Percentiles rank a stretch among this genome's conserved stretches.
phyloP scores from a whole-genome alignment of 768 basidiomycete genomes.

The Strobilomyces dryophilus region DNA sequence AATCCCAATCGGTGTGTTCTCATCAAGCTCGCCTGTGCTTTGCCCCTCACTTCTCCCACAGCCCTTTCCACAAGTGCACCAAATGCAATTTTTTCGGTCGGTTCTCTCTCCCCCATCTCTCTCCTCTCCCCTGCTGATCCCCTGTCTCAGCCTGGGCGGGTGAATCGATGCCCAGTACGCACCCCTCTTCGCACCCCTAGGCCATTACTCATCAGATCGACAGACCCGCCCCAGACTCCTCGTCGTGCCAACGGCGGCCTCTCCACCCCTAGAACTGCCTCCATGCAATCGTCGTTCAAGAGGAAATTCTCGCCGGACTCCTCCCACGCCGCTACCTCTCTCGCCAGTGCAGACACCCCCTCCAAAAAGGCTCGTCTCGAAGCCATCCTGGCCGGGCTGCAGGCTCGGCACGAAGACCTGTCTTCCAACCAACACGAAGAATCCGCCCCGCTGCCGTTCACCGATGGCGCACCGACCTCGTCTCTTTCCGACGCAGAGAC shows the following conservation, averaged over 20 bases:
- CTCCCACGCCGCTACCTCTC: not conserved
- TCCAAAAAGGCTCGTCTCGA: slow-evolving; percentile 1
- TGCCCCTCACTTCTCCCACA: not conserved
- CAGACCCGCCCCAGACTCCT: not conserved
- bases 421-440: not conserved
- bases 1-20: slow-evolving; percentile 37
- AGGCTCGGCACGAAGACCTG: not conserved
- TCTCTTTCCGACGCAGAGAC: not conserved
- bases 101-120: not conserved
- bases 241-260: slow-evolving; percentile 3
- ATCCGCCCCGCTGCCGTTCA: slow-evolving; percentile 15
- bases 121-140: not conserved
- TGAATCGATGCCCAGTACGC: slow-evolving; percentile 18
- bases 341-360: not conserved
- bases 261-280: not conserved
- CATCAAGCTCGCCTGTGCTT: not conserved
- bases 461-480: not conserved
- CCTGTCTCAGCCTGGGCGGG: slow-evolving; percentile 31
- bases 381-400: slow-evolving; percentile 14
- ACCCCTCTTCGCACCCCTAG: not conserved
- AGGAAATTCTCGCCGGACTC: not conserved
- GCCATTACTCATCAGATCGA: not conserved
- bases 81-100: slow-evolving; percentile 37
- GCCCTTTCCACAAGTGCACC: slow-evolving; percentile 38
- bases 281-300: not conserved